Evolutionary conservation across 257 asterid species (phyloP).

Genomic region (Solanum neorickii): DNA sequence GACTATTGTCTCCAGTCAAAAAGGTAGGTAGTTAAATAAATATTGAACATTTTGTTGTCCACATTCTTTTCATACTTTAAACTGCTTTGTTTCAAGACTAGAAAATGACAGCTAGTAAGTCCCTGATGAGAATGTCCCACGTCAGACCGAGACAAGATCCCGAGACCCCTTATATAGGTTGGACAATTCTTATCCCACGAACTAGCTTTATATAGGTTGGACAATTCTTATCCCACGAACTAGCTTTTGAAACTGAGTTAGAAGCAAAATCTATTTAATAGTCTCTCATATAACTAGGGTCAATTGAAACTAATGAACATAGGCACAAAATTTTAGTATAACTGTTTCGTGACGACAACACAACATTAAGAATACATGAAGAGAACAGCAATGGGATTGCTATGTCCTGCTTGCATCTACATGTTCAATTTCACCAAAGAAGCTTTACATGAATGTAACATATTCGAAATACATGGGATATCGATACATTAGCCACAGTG

Average conservation of each 20-base stretch:
- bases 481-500: not conserved
- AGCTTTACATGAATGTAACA: not conserved
- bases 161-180: not conserved
- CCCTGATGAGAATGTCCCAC: not conserved
- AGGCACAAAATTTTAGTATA: not conserved
- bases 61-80: not conserved
- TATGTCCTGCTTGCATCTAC: not conserved
- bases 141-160: not conserved
- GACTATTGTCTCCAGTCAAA: not conserved
- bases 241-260: not conserved
- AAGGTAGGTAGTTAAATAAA: not conserved
- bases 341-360: not conserved
- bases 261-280: not conserved
- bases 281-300: not conserved
- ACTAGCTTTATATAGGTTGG: not conserved
- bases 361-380: not conserved
- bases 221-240: not conserved
- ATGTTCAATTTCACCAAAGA: not conserved
- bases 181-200: not conserved
- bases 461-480: not conserved
- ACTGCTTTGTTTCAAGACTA: not conserved
- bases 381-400: not conserved
- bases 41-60: not conserved
- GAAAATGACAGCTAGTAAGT: not conserved
- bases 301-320: not conserved